These are phyloP conservation scores for Panaeolus cyanescens DNA, from an alignment of 768 basidiomycete species.

Conservation along the genomic window DNA sequence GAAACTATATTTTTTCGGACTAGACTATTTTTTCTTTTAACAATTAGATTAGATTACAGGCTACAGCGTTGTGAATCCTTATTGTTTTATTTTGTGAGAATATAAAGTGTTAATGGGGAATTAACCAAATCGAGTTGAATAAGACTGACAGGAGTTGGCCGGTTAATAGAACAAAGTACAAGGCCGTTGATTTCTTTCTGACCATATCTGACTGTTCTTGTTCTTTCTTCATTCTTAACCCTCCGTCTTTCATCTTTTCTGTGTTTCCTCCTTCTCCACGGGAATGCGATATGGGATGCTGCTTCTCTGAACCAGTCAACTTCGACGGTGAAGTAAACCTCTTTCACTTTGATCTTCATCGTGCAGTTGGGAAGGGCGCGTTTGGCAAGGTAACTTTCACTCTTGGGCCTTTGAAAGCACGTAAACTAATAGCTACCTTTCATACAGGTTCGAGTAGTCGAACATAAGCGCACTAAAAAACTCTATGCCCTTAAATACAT, in stretches of 20 bases:
- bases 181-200: slow-evolving; percentile 16
- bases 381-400: slow-evolving; percentile 85
- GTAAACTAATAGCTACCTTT: slow-evolving; percentile 7
- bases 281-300: slow-evolving; percentile 60
- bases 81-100: not conserved
- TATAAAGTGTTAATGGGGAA: slow-evolving; percentile 13
- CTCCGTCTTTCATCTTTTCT: slow-evolving; percentile 31
- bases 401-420: slow-evolving; percentile 2
- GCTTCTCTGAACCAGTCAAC: slow-evolving; percentile 79
- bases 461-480: slow-evolving; percentile 91
- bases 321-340: slow-evolving; percentile 85
- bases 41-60: not conserved
- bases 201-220: slow-evolving; percentile 38
- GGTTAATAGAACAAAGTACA: slow-evolving; percentile 5
- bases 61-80: not conserved
- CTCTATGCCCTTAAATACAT: slow-evolving; percentile 98
- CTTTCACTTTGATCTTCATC: slow-evolving; percentile 95
- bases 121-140: slow-evolving; percentile 24
- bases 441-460: slow-evolving; percentile 88
- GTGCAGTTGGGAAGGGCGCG: slow-evolving; percentile 95
- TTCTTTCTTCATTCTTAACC: slow-evolving; percentile 25
- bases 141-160: slow-evolving; percentile 19
- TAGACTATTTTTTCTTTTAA: slow-evolving; percentile 19
- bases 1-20: no score
- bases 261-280: slow-evolving; percentile 24